Base-by-base conservation (phyloP, 1,139 yeast genomes). In the Scheffersomyces lignicola region DNA sequence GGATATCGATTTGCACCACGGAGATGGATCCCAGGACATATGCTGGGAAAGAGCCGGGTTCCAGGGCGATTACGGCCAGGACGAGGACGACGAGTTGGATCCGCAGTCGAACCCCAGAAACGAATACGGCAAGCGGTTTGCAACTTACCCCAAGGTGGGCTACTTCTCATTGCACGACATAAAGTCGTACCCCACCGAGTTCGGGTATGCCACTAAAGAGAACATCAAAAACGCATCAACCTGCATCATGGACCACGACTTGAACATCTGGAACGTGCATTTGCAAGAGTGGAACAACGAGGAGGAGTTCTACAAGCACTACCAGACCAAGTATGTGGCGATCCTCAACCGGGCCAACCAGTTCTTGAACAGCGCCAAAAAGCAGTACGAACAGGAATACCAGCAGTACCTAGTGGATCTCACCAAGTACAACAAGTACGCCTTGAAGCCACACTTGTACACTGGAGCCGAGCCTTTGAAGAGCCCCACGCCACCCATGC, bases 11-110 rank as follows among this genome's bases (percentile, higher is more conserved):
- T 67, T 87, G 34, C 96, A 87, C 52, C 96, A 87, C 52, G 96
- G 96, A n/a, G 96, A 87, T 57, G 96, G 96, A 4, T 77, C 87
- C 5, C 96, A 87, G 51, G 95, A 86, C 56, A 83, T 87, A 18
- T 81, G 94, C 47, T 86, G 92, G 90, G 83, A 81, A 48, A 67
- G 85, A 45, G 85, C 87, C 0, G 86, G 87, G 0, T 73, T 78
- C 45, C 54, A 58, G 8, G 76, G 78, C 2, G 78, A 76, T 38
- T 69, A 67, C 45, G 78, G 77, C 11, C 68, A 66, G 42, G 68
- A 61, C 31, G 67, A 66, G 27, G 78, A 64, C 41, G 70, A 67
- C 24, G 62, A 62, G 46, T 24, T 40, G 40, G 45, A 61, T 45
- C 37, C 67, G 31, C 32, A 46, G 13, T 47, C 50, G 10, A 57